A percentile compares a stretch with the other conserved stretches of the same genome.
Evolutionary conservation across 805 yeast genomes (phyloP).

Genomic region (Starmerella powellii): DNA sequence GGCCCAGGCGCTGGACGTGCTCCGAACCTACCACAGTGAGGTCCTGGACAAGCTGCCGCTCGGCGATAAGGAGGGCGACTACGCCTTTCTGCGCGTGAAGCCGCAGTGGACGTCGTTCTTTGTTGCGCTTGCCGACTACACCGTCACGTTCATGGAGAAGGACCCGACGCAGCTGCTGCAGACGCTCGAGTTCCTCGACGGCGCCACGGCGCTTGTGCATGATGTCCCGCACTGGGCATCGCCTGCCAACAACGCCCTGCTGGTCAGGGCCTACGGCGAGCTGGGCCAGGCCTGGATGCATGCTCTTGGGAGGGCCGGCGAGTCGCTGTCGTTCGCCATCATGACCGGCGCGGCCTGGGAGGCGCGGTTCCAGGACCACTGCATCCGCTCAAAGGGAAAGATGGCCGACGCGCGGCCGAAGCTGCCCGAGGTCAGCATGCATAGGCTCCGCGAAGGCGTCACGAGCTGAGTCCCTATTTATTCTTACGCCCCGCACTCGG

Average conservation of each 20-base stretch:
- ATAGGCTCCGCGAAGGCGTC: slow-evolving; percentile 11
- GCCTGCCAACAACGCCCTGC: slow-evolving; percentile 33
- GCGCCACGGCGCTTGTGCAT: slow-evolving; percentile 47
- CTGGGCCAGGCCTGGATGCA: slow-evolving; percentile 43
- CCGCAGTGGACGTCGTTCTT: slow-evolving; percentile 57
- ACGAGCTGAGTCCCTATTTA: slow-evolving; percentile 1
- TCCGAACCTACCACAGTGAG: slow-evolving; percentile 35
- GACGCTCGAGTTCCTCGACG: slow-evolving; percentile 51
- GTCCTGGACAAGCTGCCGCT: slow-evolving; percentile 45
- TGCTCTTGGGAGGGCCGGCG: slow-evolving; percentile 10
- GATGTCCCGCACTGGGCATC: slow-evolving; percentile 56
- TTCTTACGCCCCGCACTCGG: no score
- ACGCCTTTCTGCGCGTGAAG: slow-evolving; percentile 63
- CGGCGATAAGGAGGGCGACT: slow-evolving; percentile 38
- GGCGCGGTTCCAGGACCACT: slow-evolving; percentile 19
- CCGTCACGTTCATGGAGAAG: slow-evolving; percentile 61
- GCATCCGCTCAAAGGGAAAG: slow-evolving; percentile 17
- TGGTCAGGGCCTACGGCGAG: slow-evolving; percentile 47
- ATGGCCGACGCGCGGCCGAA: slow-evolving; percentile 15
- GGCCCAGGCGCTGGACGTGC: slow-evolving; percentile 38
- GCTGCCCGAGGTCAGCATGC: slow-evolving; percentile 6
- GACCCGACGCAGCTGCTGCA: slow-evolving; percentile 42
- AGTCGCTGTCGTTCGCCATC: slow-evolving; percentile 10
- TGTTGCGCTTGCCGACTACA: slow-evolving; percentile 59
- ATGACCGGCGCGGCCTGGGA: slow-evolving; percentile 20